Evolutionary conservation across 345 rosid species (phyloP), one percentile per base, ranked within the genome.

Genomic region (Eucalyptus albens): DNA sequence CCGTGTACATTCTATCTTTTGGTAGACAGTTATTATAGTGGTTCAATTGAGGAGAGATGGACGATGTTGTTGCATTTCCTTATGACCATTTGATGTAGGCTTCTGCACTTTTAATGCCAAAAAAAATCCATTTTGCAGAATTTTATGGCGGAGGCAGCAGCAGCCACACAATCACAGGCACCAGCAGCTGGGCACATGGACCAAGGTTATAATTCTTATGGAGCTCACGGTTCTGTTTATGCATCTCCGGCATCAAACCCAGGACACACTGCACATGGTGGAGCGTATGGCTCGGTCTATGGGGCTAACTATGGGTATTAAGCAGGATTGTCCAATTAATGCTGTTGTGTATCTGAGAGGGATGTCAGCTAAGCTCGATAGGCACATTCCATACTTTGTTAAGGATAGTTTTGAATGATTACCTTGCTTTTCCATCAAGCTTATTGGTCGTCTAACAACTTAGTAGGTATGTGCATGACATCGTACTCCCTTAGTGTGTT

Each of bases 81-180:
- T 77, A 21, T 77, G 83, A 77, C 83, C 83, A 77, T 21, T 77
- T 37, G 10, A 37, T 40, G 47, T 40, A 21, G 47, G 83, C 47
- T 40, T 77, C 83, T 72, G 83, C 45, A 37, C 83, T 37, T 72
- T 72, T 37, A 40, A 77, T 7, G 9, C 47, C 83, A 19, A 77
- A 37, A 77, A 77, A 37, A 37, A 3, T 26, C 45, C 45, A 37
- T 40, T 22, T 87, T 93, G 95, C 97, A 98, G 99, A 98, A 97
- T 92, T 98, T 96, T 93, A 96, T 98, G 97, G 97, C 99, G 49
- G 99, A 98, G 91, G 98, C 98, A 45, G 98, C 94, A 24, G 62
- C 62, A 80, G 97, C 94, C 15, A 91, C 93, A 42, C 93, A 95
- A 8, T 86, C 94, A 53, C 98, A 95, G 90, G 59, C 93, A 33